These are phyloP conservation scores for Penicillium sp. DNA, from an alignment of 2,329 filamentous ascomycete genomes.

Conservation along the genomic window DNA sequence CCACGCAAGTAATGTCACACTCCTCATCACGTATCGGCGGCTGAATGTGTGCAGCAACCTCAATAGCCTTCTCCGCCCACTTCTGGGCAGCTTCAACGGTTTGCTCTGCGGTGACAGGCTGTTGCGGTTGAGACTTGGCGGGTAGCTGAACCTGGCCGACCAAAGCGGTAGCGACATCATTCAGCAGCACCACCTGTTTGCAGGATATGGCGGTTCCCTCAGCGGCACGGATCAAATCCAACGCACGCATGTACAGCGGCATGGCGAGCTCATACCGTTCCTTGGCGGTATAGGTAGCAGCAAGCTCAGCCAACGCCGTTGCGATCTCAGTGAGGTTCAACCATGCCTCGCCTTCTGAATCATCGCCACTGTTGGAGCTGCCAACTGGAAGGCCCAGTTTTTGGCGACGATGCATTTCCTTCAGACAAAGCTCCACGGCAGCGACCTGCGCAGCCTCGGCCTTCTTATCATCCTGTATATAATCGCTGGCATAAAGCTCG, in stretches of 20 bases:
- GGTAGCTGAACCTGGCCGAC: slow-evolving; percentile 32
- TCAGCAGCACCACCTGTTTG: slow-evolving; percentile 69
- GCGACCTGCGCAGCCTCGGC: slow-evolving; percentile 75
- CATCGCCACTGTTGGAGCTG: slow-evolving; percentile 43
- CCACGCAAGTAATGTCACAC: slow-evolving; percentile 80
- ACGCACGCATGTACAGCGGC: slow-evolving; percentile 81
- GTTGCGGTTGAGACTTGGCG: slow-evolving; percentile 27
- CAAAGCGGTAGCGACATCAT: slow-evolving; percentile 59
- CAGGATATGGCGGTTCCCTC: slow-evolving; percentile 56
- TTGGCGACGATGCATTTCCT: slow-evolving; percentile 68
- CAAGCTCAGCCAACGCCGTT: slow-evolving; percentile 58
- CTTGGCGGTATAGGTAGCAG: slow-evolving; percentile 70
- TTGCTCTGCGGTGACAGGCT: slow-evolving; percentile 54
- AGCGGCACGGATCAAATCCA: slow-evolving; percentile 61
- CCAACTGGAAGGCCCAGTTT: slow-evolving; percentile 66
- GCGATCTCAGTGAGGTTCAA: slow-evolving; percentile 42
- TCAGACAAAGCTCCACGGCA: slow-evolving; percentile 76
- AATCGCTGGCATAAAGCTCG: slow-evolving; percentile 74
- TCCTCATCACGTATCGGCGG: slow-evolving; percentile 69
- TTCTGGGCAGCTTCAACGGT: slow-evolving; percentile 68
- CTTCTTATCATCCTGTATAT: slow-evolving; percentile 69
- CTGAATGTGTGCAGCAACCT: slow-evolving; percentile 63
- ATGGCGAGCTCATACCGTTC: slow-evolving; percentile 77
- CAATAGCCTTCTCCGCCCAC: slow-evolving; percentile 77
- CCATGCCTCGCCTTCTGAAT: slow-evolving; percentile 32